These are phyloP conservation scores for Penicillium daleae DNA, from an alignment of 495 filamentous ascomycete species.

Conservation along the genomic window DNA sequence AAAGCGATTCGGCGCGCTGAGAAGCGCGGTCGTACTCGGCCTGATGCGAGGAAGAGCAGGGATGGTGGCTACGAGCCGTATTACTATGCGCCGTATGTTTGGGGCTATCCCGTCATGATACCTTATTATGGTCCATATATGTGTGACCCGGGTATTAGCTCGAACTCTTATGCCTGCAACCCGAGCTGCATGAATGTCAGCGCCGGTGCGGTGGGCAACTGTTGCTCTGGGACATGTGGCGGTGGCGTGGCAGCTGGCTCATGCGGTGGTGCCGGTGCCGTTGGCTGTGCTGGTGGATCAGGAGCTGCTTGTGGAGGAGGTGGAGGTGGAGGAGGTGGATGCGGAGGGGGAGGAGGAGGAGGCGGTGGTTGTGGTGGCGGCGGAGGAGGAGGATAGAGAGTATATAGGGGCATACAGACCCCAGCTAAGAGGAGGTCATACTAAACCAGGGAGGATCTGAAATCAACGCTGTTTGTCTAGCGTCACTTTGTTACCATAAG, in stretches of 20 bases:
- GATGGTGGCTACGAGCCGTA: constrained; percentile 35
- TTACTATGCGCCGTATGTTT: constrained; percentile 39
- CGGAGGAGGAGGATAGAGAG: no score
- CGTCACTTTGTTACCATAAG: no score
- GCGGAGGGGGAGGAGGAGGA: constrained; percentile 36
- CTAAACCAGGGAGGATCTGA: no score
- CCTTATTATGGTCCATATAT: constrained; percentile 58
- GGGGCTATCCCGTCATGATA: constrained; percentile 53
- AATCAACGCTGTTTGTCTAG: no score
- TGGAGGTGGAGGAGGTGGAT: constrained; percentile 6
- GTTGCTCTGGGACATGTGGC: constrained; percentile 53
- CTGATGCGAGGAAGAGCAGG: constrained; percentile 37
- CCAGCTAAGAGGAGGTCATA: no score
- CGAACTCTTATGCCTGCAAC: constrained; percentile 46
- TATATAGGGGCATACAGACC: no score
- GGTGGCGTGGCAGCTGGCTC: constrained; percentile 58
- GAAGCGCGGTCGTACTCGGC: constrained; percentile 55
- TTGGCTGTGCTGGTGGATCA: constrained; percentile 40
- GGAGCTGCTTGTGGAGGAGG: constrained; percentile 41
- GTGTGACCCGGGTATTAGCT: constrained; percentile 50
- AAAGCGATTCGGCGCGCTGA: constrained; percentile 63
- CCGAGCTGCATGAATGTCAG: constrained; percentile 50
- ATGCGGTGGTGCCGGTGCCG: constrained; percentile 49
- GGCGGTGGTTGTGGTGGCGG: constrained; percentile 25
- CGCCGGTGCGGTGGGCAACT: constrained; percentile 47